These are phyloP conservation scores for Diplocarpon mali DNA, from an alignment of 2,329 filamentous ascomycete genomes.

Conservation along the genomic window DNA sequence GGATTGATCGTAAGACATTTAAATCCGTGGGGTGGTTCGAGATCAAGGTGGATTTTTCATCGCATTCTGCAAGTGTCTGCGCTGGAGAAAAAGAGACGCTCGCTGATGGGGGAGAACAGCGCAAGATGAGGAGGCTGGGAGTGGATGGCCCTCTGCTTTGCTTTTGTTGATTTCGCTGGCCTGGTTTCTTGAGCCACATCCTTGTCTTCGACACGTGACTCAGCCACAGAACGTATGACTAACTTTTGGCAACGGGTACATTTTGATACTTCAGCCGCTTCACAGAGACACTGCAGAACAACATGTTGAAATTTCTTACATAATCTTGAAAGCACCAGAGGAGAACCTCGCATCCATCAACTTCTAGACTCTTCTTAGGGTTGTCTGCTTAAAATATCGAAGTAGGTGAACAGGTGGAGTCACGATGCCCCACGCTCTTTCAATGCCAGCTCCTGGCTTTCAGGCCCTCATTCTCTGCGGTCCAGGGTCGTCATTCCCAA, in stretches of 20 bases:
- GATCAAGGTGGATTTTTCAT: slow-evolving; percentile 15
- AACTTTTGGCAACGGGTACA: slow-evolving; percentile 8
- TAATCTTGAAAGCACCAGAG: background rate
- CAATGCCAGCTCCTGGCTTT: slow-evolving; percentile 64
- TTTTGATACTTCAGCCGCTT: slow-evolving; percentile 4
- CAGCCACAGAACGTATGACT: slow-evolving; percentile 6
- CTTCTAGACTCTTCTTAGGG: too few species aligned
- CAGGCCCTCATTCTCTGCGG: slow-evolving; percentile 78
- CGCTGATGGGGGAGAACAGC: background rate
- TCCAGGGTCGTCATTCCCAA: slow-evolving; percentile 70
- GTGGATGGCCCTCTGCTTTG: slow-evolving; percentile 9
- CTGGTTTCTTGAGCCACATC: slow-evolving; percentile 5
- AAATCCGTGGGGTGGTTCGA: slow-evolving; percentile 14
- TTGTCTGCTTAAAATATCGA: too few species aligned
- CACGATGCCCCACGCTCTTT: slow-evolving; percentile 63
- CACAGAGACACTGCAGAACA: background rate
- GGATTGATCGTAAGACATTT: slow-evolving; percentile 45
- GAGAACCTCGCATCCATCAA: too few species aligned
- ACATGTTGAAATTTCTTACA: background rate
- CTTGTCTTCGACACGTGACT: slow-evolving; percentile 10
- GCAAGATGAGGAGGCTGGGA: slow-evolving; percentile 15
- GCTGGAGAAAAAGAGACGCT: background rate
- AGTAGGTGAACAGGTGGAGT: too few species aligned
- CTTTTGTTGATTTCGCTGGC: slow-evolving; percentile 12
- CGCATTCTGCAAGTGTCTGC: slow-evolving; percentile 8